phyloP scores from a whole-genome alignment of 176 grass and related monocot species.

The Aegilops umbellulata region DNA sequence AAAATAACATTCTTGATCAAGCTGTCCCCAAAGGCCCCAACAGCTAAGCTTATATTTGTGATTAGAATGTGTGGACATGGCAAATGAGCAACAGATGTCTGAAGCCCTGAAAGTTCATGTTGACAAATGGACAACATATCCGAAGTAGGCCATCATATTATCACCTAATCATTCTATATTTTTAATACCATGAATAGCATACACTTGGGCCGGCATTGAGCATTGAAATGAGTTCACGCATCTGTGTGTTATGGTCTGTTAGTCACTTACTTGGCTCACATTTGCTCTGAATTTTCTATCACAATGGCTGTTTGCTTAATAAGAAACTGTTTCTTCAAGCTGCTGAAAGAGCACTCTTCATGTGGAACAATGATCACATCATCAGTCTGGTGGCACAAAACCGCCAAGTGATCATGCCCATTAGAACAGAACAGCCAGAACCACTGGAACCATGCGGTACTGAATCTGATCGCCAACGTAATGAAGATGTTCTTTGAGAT shows the following conservation, averaged over 20 bases:
- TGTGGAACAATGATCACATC: slow-evolving; percentile 89
- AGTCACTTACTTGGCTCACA: not conserved
- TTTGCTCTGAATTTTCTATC: not conserved
- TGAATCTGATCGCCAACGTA: slow-evolving; percentile 78
- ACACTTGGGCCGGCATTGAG: slow-evolving; percentile 18
- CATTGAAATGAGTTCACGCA: not conserved
- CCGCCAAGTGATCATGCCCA: slow-evolving; percentile 68
- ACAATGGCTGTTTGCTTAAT: not conserved
- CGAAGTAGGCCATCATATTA: not conserved
- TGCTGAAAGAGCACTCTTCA: slow-evolving; percentile 88
- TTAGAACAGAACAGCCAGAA: slow-evolving; percentile 69
- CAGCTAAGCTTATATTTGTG: not conserved
- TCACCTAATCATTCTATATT: slow-evolving; percentile 2
- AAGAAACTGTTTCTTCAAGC: slow-evolving; percentile 44
- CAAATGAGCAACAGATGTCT: slow-evolving; percentile 1
- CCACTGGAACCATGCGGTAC: slow-evolving; percentile 88
- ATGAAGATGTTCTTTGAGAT: slow-evolving; percentile 87
- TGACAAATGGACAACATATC: not conserved
- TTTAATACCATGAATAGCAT: slow-evolving; percentile 4
- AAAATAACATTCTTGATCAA: not conserved
- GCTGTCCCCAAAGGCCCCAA: not conserved
- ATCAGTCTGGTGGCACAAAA: slow-evolving; percentile 78
- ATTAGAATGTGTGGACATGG: not conserved
- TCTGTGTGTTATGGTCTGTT: not conserved
- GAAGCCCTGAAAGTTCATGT: not conserved